Evolutionary conservation across 768 basidiomycete genomes (phyloP).

Genomic region (Mrakia blollopis): DNA sequence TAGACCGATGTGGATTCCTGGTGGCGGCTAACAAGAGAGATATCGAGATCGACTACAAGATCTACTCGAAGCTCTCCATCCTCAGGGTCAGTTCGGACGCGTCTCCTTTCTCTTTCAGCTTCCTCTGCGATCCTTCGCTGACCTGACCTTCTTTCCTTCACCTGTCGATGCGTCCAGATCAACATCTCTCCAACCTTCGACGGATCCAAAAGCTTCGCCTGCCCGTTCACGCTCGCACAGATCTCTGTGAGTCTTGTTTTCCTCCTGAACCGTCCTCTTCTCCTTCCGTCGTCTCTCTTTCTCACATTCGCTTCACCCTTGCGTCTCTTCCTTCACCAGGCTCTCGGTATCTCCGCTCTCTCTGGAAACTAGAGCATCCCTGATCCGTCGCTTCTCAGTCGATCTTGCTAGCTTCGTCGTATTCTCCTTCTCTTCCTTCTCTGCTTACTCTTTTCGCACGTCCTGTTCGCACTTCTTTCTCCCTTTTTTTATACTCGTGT

Average conservation of each 20-base stretch:
- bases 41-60: constrained; percentile 24
- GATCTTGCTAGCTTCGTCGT: not conserved
- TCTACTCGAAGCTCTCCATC: constrained; percentile 11
- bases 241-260: not conserved
- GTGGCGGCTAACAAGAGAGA: constrained; percentile 7
- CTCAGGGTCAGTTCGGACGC: constrained; percentile 5
- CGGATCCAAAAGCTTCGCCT: constrained; percentile 7
- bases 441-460: not conserved
- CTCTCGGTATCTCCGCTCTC: not conserved
- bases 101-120: not conserved
- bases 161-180: not conserved
- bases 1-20: constrained; percentile 16
- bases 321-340: not conserved
- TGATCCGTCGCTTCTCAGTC: not conserved
- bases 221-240: constrained; percentile 12
- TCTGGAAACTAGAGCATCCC: not conserved
- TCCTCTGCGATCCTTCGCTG: not conserved
- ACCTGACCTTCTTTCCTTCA: too few relatives aligned
- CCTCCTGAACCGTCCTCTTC: not conserved
- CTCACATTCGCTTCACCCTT: not conserved
- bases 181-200: constrained; percentile 11
- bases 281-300: not conserved
- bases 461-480: too few relatives aligned
- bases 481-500: too few relatives aligned
- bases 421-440: not conserved